Percentiles rank a stretch among this genome's conserved stretches.
These are phyloP conservation scores for Diaporthe sp. DNA, from an alignment of 2,329 filamentous ascomycete genomes.

Conservation along the genomic window DNA sequence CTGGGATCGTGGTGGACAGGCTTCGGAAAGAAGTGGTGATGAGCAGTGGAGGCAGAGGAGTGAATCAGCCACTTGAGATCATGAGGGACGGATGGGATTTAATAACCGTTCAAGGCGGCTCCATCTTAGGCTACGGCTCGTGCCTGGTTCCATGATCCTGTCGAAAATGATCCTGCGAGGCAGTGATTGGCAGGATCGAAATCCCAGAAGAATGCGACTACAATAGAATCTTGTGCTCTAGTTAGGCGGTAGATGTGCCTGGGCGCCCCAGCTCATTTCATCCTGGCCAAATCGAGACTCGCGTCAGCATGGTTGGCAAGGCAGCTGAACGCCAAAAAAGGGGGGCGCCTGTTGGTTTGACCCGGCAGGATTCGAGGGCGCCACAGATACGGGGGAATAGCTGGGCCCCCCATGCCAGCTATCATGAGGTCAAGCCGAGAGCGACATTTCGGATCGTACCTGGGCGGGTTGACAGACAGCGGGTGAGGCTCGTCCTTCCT, in stretches of 20 bases:
- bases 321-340: constrained; percentile 6
- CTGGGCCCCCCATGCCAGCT: neutral
- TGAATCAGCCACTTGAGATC: neutral
- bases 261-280: constrained; percentile 17
- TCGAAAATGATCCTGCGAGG: neutral
- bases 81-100: neutral
- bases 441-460: neutral
- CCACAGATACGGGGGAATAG: neutral
- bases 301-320: constrained; percentile 16
- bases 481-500: neutral
- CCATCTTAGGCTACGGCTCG: neutral
- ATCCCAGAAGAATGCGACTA: constrained; percentile 14
- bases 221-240: neutral
- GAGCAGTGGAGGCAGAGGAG: neutral
- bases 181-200: constrained; percentile 6
- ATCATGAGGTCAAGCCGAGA: neutral
- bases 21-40: neutral
- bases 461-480: neutral
- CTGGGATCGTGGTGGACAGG: neutral
- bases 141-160: neutral
- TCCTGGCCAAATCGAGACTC: constrained; percentile 29
- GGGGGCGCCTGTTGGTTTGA: neutral
- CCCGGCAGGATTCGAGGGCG: constrained; percentile 3
- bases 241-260: neutral
- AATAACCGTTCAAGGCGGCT: constrained; percentile 1